Percentiles rank a stretch among this genome's conserved stretches.
phyloP scores from a whole-genome alignment of 306 rosid genomes.

The Dryas octopetala region DNA sequence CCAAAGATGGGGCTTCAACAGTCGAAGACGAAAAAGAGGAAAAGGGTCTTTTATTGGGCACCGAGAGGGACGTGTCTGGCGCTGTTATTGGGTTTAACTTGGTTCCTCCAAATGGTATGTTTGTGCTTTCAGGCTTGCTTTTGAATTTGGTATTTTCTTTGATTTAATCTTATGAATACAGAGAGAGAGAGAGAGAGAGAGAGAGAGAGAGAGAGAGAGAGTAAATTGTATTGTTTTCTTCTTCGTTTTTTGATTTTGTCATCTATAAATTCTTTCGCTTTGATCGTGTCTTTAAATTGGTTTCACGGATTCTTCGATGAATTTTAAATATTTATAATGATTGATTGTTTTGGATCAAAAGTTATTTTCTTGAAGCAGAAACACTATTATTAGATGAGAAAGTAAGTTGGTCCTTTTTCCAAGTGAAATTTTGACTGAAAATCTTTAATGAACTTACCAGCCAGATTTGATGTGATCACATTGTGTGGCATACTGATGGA shows the following conservation, averaged over 20 bases:
- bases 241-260: not conserved
- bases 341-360: not conserved
- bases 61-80: constrained; percentile 51
- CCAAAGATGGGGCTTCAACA: constrained; percentile 27
- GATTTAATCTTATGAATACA: too few relatives aligned
- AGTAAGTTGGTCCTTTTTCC: too few relatives aligned
- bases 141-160: too few relatives aligned
- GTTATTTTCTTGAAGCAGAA: too few relatives aligned
- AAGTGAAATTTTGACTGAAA: too few relatives aligned
- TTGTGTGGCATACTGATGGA: too few relatives aligned
- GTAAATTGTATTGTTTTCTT: not conserved
- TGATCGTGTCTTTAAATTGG: not conserved
- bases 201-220: too few relatives aligned
- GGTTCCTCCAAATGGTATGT: constrained; percentile 41
- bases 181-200: too few relatives aligned
- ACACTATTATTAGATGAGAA: too few relatives aligned
- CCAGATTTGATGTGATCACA: too few relatives aligned
- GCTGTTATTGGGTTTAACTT: constrained; percentile 51
- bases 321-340: not conserved
- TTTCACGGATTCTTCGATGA: not conserved
- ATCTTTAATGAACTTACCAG: too few relatives aligned
- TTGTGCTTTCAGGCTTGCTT: not conserved
- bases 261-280: not conserved
- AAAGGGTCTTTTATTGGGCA: constrained; percentile 30
- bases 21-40: constrained; percentile 28